Percentiles rank a stretch among this genome's conserved stretches.
phyloP scores from a whole-genome alignment of 148 eudicot genomes.

The Arctostaphylos glauca region DNA sequence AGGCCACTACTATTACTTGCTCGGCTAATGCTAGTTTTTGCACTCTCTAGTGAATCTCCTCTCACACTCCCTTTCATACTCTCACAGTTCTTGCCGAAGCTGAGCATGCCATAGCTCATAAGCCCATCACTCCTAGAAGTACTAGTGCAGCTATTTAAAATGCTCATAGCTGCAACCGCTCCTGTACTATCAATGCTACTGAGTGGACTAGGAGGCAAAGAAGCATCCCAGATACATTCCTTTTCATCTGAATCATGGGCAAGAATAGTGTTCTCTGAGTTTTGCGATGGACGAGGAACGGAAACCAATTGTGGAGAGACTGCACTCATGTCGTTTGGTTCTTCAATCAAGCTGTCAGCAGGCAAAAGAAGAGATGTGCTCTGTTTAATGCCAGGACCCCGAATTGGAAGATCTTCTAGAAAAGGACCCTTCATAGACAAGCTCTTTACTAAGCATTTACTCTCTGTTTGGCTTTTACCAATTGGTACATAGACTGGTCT shows the following conservation, averaged over 20 bases:
- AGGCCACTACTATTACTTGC: constrained; percentile 92
- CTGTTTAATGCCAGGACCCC: constrained; percentile 46
- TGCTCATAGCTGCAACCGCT: constrained; percentile 73
- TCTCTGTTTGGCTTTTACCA: constrained; percentile 54
- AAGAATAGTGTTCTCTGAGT: constrained; percentile 36
- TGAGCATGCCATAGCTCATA: constrained; percentile 73
- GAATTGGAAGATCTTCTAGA: constrained; percentile 60
- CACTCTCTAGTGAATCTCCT: constrained; percentile 82
- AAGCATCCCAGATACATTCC: constrained; percentile 91
- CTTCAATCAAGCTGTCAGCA: constrained; percentile 49
- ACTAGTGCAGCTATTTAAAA: constrained; percentile 70
- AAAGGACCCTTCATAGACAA: constrained; percentile 68
- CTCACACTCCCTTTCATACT: constrained; percentile 58
- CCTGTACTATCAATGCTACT: constrained; percentile 75
- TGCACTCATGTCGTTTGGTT: constrained; percentile 35
- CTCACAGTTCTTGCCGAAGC: constrained; percentile 57
- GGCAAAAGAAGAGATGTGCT: constrained; percentile 39
- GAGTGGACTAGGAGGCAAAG: constrained; percentile 82
- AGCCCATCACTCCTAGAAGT: constrained; percentile 68
- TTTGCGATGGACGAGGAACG: constrained; percentile 52
- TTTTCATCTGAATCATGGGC: constrained; percentile 62
- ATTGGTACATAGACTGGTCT: constrained; percentile 65
- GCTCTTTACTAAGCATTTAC: constrained; percentile 56
- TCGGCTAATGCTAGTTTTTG: constrained; percentile 76
- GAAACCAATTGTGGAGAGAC: constrained; percentile 37